Conservation (phyloP, 176 grass and related monocot genomes). For the Panicum miliaceum region DNA sequence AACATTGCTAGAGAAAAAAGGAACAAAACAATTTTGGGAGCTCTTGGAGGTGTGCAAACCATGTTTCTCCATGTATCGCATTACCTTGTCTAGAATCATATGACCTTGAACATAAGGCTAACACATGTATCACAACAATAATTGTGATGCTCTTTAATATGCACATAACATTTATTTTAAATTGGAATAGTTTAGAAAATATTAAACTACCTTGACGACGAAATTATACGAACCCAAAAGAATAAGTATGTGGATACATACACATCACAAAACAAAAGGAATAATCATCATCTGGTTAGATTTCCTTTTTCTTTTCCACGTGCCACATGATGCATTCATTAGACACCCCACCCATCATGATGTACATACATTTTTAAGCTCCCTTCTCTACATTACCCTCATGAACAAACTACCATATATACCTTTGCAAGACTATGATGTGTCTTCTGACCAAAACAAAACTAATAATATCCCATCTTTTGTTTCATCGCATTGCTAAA, state of each 20-base stretch:
- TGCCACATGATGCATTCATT: slow-evolving; percentile 54
- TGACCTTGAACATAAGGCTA: background rate
- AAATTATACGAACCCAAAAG: background rate
- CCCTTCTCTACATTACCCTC: slow-evolving; percentile 11
- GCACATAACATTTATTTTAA: background rate
- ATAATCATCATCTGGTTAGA: slow-evolving; percentile 31
- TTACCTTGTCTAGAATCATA: background rate
- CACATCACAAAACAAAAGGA: slow-evolving; percentile 3
- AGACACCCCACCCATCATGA: slow-evolving; percentile 36
- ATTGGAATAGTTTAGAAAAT: background rate
- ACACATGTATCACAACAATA: background rate
- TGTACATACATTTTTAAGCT: slow-evolving; percentile 36
- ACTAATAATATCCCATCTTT: background rate
- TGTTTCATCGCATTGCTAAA: slow-evolving; percentile 25
- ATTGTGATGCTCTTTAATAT: background rate
- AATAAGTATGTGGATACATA: background rate
- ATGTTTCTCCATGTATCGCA: background rate
- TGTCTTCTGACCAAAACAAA: background rate
- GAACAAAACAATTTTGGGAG: background rate
- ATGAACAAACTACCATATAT: background rate
- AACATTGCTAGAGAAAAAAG: background rate
- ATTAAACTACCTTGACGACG: background rate
- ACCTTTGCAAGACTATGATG: background rate
- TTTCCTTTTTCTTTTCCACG: slow-evolving; percentile 45
- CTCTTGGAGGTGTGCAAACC: background rate